Evolutionary conservation across 108 stramenopile genomes (phyloP).

Genomic region (Nitzschia inconspicua): DNA sequence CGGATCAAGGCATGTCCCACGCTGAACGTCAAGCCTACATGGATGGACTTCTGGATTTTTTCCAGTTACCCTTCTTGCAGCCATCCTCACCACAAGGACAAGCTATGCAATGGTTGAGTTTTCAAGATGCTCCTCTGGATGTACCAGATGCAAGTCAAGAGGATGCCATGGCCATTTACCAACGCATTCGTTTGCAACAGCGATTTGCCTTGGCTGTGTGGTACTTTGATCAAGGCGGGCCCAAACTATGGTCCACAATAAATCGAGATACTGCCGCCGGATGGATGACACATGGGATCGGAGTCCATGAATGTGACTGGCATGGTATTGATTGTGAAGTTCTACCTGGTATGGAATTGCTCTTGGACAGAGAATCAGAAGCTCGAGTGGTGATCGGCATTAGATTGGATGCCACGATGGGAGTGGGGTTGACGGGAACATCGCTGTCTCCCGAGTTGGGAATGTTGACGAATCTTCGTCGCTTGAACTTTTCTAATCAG

Average conservation of each 20-base stretch:
- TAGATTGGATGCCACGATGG: not conserved
- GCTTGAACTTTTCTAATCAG: conserved; percentile 17
- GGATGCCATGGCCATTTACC: not conserved
- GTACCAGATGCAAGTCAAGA: not conserved
- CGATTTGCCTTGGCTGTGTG: conserved; percentile 24
- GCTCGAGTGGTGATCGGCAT: conserved; percentile 11
- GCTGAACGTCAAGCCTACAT: conserved; percentile 4
- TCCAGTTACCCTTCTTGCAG: conserved; percentile 3
- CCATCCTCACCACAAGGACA: conserved; percentile 10
- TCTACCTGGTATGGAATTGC: not conserved
- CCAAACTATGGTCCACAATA: conserved; percentile 21
- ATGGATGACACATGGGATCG: conserved; percentile 15
- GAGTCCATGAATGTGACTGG: conserved; percentile 33
- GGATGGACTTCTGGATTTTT: not conserved
- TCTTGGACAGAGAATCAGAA: not conserved
- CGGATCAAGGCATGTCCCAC: not conserved
- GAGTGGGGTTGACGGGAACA: conserved; percentile 14
- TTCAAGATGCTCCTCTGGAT: conserved; percentile 19
- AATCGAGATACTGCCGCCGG: conserved; percentile 18
- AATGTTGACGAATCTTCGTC: conserved; percentile 11
- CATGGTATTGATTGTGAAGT: conserved; percentile 19
- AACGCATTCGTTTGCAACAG: conserved; percentile 5
- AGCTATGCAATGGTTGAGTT: conserved; percentile 21
- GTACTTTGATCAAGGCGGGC: conserved; percentile 30
- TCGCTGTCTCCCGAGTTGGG: conserved; percentile 22